These are phyloP conservation scores for Ceratocystis ficicola DNA, from an alignment of 2,329 filamentous ascomycete species.

Conservation along the genomic window DNA sequence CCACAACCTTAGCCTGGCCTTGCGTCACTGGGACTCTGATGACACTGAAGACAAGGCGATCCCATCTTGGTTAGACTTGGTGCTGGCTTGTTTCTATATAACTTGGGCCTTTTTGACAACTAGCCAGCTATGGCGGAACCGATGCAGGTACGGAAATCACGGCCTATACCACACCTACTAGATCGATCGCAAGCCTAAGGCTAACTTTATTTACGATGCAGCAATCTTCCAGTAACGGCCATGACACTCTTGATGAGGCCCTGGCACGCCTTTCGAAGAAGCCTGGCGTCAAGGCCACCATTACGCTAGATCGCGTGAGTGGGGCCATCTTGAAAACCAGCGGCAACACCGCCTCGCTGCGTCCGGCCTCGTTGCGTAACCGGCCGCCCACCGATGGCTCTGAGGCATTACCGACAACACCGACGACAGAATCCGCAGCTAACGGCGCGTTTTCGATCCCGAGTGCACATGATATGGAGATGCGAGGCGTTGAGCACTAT, in stretches of 20 bases:
- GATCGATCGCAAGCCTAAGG: neutral
- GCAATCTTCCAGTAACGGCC: conserved; percentile 25
- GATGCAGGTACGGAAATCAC: conserved; percentile 12
- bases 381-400: conserved; percentile 18
- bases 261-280: conserved; percentile 63
- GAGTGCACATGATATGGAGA: conserved; percentile 37
- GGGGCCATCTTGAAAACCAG: conserved; percentile 65
- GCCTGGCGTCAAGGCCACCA: conserved; percentile 63
- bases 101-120: neutral
- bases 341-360: conserved; percentile 51
- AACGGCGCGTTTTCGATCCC: conserved; percentile 22
- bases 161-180: neutral
- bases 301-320: conserved; percentile 59
- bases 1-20: conserved; percentile 18
- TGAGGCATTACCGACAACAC: conserved; percentile 24
- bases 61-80: conserved; percentile 4
- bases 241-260: conserved; percentile 52
- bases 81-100: neutral
- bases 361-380: conserved; percentile 28
- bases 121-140: conserved; percentile 18
- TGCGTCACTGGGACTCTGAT: conserved; percentile 16
- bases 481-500: conserved; percentile 56
- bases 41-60: conserved; percentile 1
- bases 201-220: conserved; percentile 4
- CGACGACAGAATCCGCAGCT: conserved; percentile 28